These are phyloP conservation scores for Dioscorea cayenensis DNA, from an alignment of 116 monocot species.

Conservation along the genomic window DNA sequence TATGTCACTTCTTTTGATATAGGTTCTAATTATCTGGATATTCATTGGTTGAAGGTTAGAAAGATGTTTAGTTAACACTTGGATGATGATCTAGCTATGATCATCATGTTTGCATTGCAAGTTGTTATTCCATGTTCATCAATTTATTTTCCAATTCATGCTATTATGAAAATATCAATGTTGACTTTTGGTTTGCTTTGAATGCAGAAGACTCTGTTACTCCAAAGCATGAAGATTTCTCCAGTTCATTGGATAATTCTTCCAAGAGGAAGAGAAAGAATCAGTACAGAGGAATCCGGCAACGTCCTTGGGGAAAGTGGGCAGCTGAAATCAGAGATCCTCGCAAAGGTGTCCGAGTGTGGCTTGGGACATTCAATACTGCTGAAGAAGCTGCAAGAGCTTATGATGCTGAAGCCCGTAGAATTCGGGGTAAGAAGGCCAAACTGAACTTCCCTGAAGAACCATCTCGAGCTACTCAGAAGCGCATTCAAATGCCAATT, in stretches of 20 bases:
- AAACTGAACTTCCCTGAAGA: conserved; percentile 69
- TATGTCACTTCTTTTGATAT: too few species aligned
- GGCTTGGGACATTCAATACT: conserved; percentile 63
- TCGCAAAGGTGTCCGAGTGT: conserved; percentile 63
- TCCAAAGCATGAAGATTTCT: conserved; percentile 7
- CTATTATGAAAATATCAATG: too few species aligned
- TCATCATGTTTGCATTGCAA: too few species aligned
- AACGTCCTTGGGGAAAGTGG: conserved; percentile 76
- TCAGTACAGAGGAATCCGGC: conserved; percentile 58
- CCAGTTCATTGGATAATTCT: conserved; percentile 11
- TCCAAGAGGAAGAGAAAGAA: conserved; percentile 52
- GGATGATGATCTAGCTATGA: too few species aligned
- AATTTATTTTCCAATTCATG: too few species aligned
- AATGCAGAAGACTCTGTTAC: conserved; percentile 6
- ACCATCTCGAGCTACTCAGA: conserved; percentile 4
- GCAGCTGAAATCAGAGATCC: conserved; percentile 74
- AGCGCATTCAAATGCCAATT: background rate
- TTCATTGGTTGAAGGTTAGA: too few species aligned
- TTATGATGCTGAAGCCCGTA: conserved; percentile 64
- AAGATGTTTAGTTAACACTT: too few species aligned
- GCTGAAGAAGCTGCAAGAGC: conserved; percentile 72
- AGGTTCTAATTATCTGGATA: too few species aligned
- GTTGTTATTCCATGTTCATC: too few species aligned
- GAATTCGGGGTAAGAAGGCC: conserved; percentile 63
- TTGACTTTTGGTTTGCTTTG: background rate